Percentiles rank a stretch among this genome's conserved stretches.
phyloP scores from a whole-genome alignment of 2,329 filamentous ascomycete genomes.

The Cladosporium colombiae region DNA sequence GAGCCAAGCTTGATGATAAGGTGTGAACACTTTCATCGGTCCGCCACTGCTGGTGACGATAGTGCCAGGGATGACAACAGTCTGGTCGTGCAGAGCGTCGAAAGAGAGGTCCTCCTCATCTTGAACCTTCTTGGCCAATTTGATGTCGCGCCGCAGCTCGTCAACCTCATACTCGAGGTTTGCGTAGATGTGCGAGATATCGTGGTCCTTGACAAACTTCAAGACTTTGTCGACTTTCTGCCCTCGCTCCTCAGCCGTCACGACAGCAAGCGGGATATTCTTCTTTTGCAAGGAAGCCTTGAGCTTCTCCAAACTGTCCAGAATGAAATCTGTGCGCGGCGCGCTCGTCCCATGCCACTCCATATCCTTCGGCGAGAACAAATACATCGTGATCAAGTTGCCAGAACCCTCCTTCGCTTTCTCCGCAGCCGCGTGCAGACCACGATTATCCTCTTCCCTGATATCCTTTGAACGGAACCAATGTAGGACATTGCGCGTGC shows the following conservation, averaged over 20 bases:
- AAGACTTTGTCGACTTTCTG: conserved; percentile 46
- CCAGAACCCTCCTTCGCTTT: conserved; percentile 48
- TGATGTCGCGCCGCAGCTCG: conserved; percentile 65
- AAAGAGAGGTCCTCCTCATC: conserved; percentile 42
- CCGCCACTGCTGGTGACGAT: conserved; percentile 46
- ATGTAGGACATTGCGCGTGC: conserved; percentile 46
- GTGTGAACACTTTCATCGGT: conserved; percentile 55
- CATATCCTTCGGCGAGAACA: conserved; percentile 51
- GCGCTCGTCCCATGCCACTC: conserved; percentile 54
- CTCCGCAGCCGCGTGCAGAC: conserved; percentile 47
- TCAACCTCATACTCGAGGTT: conserved; percentile 88
- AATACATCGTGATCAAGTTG: conserved; percentile 48
- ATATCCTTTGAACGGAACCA: conserved; percentile 57
- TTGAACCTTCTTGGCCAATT: conserved; percentile 41
- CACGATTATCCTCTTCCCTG: conserved; percentile 53
- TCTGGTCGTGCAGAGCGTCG: conserved; percentile 52
- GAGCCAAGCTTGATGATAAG: conserved; percentile 53
- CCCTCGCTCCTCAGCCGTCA: conserved; percentile 45
- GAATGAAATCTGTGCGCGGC: conserved; percentile 52
- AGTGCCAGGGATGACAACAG: conserved; percentile 49
- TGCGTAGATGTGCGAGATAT: conserved; percentile 50
- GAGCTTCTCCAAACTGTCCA: conserved; percentile 47
- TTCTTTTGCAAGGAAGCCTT: conserved; percentile 49
- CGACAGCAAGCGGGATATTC: conserved; percentile 52
- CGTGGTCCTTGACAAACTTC: conserved; percentile 47